Evolutionary conservation across 2,329 filamentous ascomycete genomes (phyloP), one percentile per base, ranked within the genome.

Genomic region (Thielaviopsis ethacetica): DNA sequence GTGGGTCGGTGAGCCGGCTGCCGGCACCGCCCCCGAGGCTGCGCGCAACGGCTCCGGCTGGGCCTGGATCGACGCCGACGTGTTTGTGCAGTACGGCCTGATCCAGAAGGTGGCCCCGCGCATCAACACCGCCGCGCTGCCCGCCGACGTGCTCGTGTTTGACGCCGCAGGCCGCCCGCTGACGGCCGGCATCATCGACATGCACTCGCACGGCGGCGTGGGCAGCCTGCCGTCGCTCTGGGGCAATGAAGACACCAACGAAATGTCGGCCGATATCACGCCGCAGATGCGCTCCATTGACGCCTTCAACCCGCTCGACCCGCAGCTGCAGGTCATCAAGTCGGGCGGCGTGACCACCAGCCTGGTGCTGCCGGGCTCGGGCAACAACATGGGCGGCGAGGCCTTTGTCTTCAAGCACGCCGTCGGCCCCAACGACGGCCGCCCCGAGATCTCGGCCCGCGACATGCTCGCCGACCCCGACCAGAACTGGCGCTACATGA

Each of bases 311-410:
- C 79, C 82, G 0, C 71, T 80, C 13, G 84, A 86, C 65, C 77
- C 75, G 15, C 83, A 85, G 64, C 77, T 86, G 12, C 76, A 83
- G 63, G 79, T 83, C 63, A 86, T 87, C 72, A 86, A 85, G 65
- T 85, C 82, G 0, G 84, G 84, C 7, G 84, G 84, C n/a, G 83
- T 87, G 0, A 87, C 84, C 0, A 85, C 83, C 0, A 83, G 79
- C 24, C 72, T 87, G 1, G 71, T 86, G 3, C 73, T 87, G 0
- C 84, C 84, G 1, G 84, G 84, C 1, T 84, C 80, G 0, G 82
- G 77, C n/a, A 88, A 85, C 68, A 86, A 86, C 66, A 86, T 88
- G 49, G 84, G 82, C 24, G 84, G 84, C 62, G 83, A 87, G 66
- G 84, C 83, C 0, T 86, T 76, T 60, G 76, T 83, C 4, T 77